Evolutionary conservation across 2,329 filamentous ascomycete species (phyloP).

Genomic region (Metarhizium brunneum): DNA sequence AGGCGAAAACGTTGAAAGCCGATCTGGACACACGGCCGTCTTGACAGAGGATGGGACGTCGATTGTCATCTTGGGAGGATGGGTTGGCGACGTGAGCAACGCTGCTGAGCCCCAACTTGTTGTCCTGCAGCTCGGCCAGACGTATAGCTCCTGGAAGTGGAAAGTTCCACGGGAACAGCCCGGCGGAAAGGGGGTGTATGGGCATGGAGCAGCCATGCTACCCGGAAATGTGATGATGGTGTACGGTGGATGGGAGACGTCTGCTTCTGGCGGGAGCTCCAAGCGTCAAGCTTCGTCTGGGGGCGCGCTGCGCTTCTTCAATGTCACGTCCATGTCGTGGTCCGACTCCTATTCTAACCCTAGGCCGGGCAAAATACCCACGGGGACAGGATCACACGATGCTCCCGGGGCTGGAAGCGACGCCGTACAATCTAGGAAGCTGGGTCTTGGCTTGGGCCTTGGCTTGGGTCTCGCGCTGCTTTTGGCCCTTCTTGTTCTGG

Average conservation of each 20-base stretch:
- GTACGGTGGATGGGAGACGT: constrained; percentile 51
- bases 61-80: constrained; percentile 79
- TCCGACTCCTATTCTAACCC: constrained; percentile 40
- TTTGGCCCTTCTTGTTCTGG: constrained; percentile 31
- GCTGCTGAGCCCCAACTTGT: constrained; percentile 76
- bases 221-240: constrained; percentile 62
- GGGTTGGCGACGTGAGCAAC: constrained; percentile 73
- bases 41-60: constrained; percentile 67
- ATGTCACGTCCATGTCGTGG: constrained; percentile 50
- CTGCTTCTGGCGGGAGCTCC: constrained; percentile 12
- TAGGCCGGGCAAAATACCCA: constrained; percentile 3
- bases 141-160: constrained; percentile 71
- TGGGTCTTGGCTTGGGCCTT: constrained; percentile 57
- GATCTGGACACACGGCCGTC: constrained; percentile 83
- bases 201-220: constrained; percentile 53
- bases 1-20: constrained; percentile 50
- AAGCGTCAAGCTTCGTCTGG: constrained; percentile 23
- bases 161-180: constrained; percentile 46
- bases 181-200: constrained; percentile 41
- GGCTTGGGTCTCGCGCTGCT: constrained; percentile 44
- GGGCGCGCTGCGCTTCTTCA: constrained; percentile 36
- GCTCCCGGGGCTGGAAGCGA: constrained; percentile 14
- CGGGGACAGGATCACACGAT: constrained; percentile 4
- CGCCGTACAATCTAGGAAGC: constrained; percentile 14
- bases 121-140: constrained; percentile 64